Conservation (phyloP, 768 basidiomycete species). For the Trametes punicea region DNA sequence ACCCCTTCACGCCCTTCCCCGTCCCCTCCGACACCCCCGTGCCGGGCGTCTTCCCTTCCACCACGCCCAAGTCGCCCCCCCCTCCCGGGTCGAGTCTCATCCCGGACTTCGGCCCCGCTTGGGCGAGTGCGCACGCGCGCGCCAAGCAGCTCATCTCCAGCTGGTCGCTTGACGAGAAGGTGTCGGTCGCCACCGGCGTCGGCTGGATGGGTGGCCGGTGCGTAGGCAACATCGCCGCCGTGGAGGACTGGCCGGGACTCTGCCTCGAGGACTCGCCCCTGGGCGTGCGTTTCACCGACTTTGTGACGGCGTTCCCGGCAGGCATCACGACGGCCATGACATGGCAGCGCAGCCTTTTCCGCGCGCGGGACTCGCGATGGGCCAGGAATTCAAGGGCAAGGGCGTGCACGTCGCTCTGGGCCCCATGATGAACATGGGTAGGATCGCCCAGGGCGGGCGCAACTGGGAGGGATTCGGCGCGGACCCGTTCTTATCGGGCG, state of each 20-base stretch:
- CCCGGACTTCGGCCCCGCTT: conserved; percentile 40
- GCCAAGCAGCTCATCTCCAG: conserved; percentile 37
- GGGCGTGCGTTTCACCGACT: conserved; percentile 74
- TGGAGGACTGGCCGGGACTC: conserved; percentile 59
- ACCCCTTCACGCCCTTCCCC: conserved; percentile 58
- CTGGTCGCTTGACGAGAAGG: conserved; percentile 62
- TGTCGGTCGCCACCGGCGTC: conserved; percentile 61
- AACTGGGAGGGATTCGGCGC: conserved; percentile 97
- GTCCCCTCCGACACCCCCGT: conserved; percentile 54
- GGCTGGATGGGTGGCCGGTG: conserved; percentile 66
- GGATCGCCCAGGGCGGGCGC: conserved; percentile 73
- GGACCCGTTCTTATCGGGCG: conserved; percentile 85
- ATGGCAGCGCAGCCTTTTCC: conserved; percentile 76
- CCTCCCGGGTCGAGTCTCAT: conserved; percentile 36
- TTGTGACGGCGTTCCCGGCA: conserved; percentile 78
- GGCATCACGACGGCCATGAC: conserved; percentile 81
- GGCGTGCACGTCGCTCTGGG: conserved; percentile 78
- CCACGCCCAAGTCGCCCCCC: conserved; percentile 57
- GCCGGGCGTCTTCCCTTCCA: conserved; percentile 49
- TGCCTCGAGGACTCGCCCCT: conserved; percentile 79
- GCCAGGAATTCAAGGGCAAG: conserved; percentile 76
- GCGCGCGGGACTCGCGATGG: conserved; percentile 77
- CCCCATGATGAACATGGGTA: conserved; percentile 87
- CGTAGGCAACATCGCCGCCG: conserved; percentile 60
- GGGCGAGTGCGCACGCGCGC: conserved; percentile 22